Percentiles rank a stretch among this genome's conserved stretches.
Conservation (phyloP, 345 rosid genomes). For the Lepidium aucheri region DNA sequence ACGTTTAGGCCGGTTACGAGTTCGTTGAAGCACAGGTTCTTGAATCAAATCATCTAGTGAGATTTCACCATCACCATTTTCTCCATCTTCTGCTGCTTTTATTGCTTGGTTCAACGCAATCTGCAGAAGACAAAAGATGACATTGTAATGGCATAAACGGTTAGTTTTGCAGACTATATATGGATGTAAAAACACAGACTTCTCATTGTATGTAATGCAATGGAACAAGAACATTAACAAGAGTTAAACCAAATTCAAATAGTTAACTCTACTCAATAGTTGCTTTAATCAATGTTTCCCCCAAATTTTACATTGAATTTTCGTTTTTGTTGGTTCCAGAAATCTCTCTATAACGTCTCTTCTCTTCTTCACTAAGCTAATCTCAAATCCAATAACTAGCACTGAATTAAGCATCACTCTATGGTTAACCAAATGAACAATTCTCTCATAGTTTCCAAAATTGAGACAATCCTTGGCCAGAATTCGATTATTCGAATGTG, state of each 20-base stretch:
- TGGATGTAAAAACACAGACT: background rate
- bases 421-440: background rate
- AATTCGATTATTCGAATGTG: background rate
- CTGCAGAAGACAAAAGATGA: constrained; percentile 23
- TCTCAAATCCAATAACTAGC: background rate
- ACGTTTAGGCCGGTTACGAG: constrained; percentile 71
- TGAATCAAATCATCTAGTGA: constrained; percentile 32
- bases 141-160: background rate
- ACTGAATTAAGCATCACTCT: background rate
- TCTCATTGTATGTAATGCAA: background rate
- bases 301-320: background rate
- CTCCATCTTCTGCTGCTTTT: constrained; percentile 43
- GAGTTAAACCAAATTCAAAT: background rate
- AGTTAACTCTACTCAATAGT: background rate
- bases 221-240: background rate
- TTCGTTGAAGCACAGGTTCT: constrained; percentile 45
- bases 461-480: background rate
- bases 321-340: background rate
- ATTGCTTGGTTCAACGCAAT: constrained; percentile 54
- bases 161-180: background rate
- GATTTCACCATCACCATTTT: constrained; percentile 29
- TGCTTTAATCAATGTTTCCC: background rate
- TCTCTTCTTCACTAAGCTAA: background rate
- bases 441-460: background rate
- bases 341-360: background rate